Base-by-base conservation (phyloP, 352 stramenopile species). In the Plasmopara halstedii region DNA sequence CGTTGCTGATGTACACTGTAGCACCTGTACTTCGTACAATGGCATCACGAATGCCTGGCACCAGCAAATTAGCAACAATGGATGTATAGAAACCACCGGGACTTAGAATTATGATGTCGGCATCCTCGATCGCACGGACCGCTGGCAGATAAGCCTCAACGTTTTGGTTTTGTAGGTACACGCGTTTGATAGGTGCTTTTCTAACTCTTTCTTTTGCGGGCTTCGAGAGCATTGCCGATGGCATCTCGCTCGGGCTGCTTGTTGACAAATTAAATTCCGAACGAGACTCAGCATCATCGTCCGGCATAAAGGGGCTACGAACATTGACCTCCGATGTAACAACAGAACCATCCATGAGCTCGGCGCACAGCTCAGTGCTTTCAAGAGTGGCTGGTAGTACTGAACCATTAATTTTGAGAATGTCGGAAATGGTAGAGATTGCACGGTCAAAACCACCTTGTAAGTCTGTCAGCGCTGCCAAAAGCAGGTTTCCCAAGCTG, bases 1-100 rank as follows among this genome's bases (percentile, higher is more conserved):
- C 78, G 39, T 93, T 93, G 66, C 78, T 90, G 43, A 93, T 78
- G 56, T 93, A 93, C 9, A 93, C 81, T 0, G 72, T 87, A 15
- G 78, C 76, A 10, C 78, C 81, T 0, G 62, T 53, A 29, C 76
- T 85, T 21, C 74, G 62, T 20, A 50, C 56, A 42, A 93, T 93
- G 31, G 81, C 78, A 34, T 90, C 81, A 3, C 80, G 80, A 40
- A 93, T 89, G 9, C 81, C 81, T 19, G 81, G 81, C 2, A 90
- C 81, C 5, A 93, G 55, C 15, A 93, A 56, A 14, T 78, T 82
- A 11, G 78, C 63, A 45, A 90, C 88, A 37, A 93, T 93, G 10
- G 81, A 93, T 37, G 81, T 90, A 63, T 90, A 93, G 44, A 93
- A 93, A 8, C 76, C 81, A 1, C 81, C 81, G 15, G 78, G 78